These are phyloP conservation scores for Fusarium algeriense DNA, from an alignment of 2,329 filamentous ascomycete species.

Conservation along the genomic window DNA sequence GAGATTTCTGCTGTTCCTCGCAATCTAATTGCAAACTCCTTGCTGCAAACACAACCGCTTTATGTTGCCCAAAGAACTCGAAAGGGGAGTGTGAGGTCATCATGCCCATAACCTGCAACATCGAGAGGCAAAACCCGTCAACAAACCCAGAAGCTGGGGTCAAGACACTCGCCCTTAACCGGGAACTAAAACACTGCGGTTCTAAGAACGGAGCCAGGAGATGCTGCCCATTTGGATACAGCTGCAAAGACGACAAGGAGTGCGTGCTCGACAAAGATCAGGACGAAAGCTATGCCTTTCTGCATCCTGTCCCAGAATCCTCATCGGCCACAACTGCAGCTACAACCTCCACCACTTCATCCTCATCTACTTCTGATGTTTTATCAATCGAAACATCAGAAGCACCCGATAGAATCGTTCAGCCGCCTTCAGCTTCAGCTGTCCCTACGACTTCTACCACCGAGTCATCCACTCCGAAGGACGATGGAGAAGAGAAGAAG, in stretches of 20 bases:
- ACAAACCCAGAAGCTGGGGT: conserved; percentile 36
- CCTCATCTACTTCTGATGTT: conserved; percentile 16
- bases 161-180: conserved; percentile 38
- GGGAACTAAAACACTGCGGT: conserved; percentile 38
- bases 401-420: conserved; percentile 17
- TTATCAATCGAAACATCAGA: conserved; percentile 39
- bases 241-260: conserved; percentile 32
- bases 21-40: conserved; percentile 39
- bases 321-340: conserved; percentile 9
- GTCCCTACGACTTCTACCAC: conserved; percentile 14
- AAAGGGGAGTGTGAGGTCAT: conserved; percentile 35
- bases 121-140: conserved; percentile 33
- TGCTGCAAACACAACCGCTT: conserved; percentile 45
- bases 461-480: conserved; percentile 19
- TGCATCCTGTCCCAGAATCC: conserved; percentile 33
- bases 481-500: conserved; percentile 17
- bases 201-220: conserved; percentile 20
- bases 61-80: conserved; percentile 43
- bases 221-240: conserved; percentile 47
- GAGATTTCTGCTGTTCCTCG: conserved; percentile 42
- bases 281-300: conserved; percentile 36
- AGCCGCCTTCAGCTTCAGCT: conserved; percentile 21
- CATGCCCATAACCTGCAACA: conserved; percentile 41
- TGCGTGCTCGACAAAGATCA: conserved; percentile 43
- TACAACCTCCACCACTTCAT: conserved; percentile 17